Conservation (phyloP, 768 basidiomycete species). For the Mycena belliarum region DNA sequence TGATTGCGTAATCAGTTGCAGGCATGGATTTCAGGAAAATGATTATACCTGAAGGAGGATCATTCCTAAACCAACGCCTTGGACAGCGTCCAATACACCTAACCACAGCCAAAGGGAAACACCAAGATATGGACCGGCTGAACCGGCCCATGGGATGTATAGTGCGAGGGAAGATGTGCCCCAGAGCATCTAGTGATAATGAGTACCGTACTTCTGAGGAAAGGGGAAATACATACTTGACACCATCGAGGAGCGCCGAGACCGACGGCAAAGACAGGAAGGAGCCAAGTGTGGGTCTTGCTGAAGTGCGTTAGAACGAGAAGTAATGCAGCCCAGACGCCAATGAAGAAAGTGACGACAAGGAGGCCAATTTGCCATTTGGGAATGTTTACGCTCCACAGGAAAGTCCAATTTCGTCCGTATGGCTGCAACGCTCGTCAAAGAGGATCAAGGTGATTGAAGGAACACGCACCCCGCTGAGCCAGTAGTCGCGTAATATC, state of each 20-base stretch:
- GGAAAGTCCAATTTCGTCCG: conserved; percentile 93
- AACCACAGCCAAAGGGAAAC: conserved; percentile 94
- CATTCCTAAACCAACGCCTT: conserved; percentile 93
- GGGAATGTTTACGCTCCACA: conserved; percentile 83
- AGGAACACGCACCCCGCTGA: conserved; percentile 67
- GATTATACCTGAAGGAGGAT: conserved; percentile 71
- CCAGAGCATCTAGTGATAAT: conserved; percentile 73
- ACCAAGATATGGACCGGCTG: conserved; percentile 84
- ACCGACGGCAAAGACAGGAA: conserved; percentile 94
- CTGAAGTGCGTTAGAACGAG: conserved; percentile 79
- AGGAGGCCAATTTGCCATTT: conserved; percentile 84
- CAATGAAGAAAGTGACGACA: conserved; percentile 81
- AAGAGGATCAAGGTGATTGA: background rate
- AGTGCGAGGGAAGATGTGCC: conserved; percentile 91
- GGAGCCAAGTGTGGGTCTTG: conserved; percentile 93
- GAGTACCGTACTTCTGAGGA: background rate
- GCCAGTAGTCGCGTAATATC: conserved; percentile 89
- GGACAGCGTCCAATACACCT: conserved; percentile 90
- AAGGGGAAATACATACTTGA: conserved; percentile 51
- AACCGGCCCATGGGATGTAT: conserved; percentile 93
- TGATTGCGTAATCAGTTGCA: conserved; percentile 22
- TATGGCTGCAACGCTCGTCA: conserved; percentile 59
- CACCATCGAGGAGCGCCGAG: conserved; percentile 95
- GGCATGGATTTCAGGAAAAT: conserved; percentile 19
- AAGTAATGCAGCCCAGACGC: conserved; percentile 80